Conservation (phyloP, 805 yeast genomes). For the Tetrapisispora nanseiensis region DNA sequence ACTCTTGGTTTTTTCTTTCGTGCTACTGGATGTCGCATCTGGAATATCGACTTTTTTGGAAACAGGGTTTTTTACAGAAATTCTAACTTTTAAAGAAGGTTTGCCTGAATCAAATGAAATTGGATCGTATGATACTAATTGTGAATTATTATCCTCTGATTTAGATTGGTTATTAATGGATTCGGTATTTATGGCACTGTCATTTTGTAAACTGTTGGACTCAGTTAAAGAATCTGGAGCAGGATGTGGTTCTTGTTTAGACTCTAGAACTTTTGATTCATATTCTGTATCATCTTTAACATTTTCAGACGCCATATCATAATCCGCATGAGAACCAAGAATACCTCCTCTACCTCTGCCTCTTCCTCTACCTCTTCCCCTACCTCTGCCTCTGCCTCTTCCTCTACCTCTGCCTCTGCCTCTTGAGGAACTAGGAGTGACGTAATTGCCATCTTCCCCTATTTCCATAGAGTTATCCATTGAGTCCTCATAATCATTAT, state of each 20-base stretch:
- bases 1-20: conserved; percentile 3
- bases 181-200: background rate
- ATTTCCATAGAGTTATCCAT: background rate
- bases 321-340: background rate
- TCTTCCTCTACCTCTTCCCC: conserved; percentile 9
- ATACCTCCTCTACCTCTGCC: conserved; percentile 4
- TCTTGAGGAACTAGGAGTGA: background rate
- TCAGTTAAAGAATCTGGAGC: background rate
- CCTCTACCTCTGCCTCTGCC: conserved; percentile 6
- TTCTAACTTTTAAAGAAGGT: background rate
- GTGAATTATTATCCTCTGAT: background rate
- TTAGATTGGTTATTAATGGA: background rate
- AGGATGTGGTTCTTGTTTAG: background rate
- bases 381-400: conserved; percentile 4
- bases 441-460: background rate
- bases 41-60: too few species aligned
- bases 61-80: background rate
- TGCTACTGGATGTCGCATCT: too few species aligned
- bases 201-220: background rate
- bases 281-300: background rate
- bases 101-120: background rate
- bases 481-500: conserved; percentile 5
- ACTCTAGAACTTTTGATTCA: background rate
- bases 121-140: background rate
- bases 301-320: too few species aligned